Conservation (phyloP, 2,329 filamentous ascomycete genomes). For the Daldinia sp. region DNA sequence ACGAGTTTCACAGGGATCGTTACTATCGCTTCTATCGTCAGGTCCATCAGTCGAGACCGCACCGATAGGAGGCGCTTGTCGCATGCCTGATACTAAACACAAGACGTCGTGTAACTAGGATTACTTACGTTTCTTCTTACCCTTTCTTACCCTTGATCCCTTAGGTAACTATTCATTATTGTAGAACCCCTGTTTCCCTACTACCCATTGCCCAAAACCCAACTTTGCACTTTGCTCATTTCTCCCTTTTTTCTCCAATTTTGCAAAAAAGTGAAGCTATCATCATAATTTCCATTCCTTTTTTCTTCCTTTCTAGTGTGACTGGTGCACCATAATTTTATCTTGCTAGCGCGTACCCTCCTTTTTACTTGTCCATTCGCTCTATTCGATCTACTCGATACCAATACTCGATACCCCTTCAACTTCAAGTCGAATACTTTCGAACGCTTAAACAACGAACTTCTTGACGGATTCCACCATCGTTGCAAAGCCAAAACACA, state of each 20-base stretch:
- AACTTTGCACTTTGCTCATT: slow-evolving; percentile 19
- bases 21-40: slow-evolving; percentile 38
- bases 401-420: slow-evolving; percentile 2
- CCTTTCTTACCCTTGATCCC: slow-evolving; percentile 12
- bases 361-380: slow-evolving; percentile 17
- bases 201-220: slow-evolving; percentile 5
- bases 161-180: slow-evolving; percentile 11
- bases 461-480: not conserved
- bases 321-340: slow-evolving; percentile 40
- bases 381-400: not conserved
- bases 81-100: slow-evolving; percentile 23
- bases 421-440: slow-evolving; percentile 23
- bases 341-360: slow-evolving; percentile 24
- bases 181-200: too few relatives aligned
- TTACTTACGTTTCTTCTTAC: slow-evolving; percentile 26
- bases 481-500: slow-evolving; percentile 10
- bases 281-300: slow-evolving; percentile 25
- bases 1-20: slow-evolving; percentile 46
- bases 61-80: slow-evolving; percentile 17
- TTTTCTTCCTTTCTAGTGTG: slow-evolving; percentile 35
- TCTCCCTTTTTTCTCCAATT: slow-evolving; percentile 23
- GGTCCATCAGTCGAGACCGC: slow-evolving; percentile 25
- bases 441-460: not conserved
- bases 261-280: slow-evolving; percentile 35
- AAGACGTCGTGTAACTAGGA: slow-evolving; percentile 22